A percentile compares a stretch with the other conserved stretches of the same genome.
Evolutionary conservation across 2,329 filamentous ascomycete genomes (phyloP).

Genomic region (Alternaria triticina): DNA sequence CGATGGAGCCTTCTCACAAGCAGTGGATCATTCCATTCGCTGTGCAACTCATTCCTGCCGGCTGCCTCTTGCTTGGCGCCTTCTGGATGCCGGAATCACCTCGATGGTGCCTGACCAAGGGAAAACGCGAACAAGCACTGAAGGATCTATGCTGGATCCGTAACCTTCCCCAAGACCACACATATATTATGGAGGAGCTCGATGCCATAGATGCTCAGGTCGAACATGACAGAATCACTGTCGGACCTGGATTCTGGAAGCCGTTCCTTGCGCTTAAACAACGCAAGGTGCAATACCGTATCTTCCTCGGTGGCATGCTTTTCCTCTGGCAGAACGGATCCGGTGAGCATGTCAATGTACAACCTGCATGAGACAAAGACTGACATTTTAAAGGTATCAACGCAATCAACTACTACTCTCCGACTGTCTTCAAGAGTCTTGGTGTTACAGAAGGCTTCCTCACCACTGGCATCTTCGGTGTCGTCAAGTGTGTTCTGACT

Average conservation of each 20-base stretch:
- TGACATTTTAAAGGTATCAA: constrained; percentile 65
- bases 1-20: constrained; percentile 51
- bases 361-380: constrained; percentile 29
- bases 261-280: constrained; percentile 38
- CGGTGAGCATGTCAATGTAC: constrained; percentile 30
- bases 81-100: constrained; percentile 54
- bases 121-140: constrained; percentile 49
- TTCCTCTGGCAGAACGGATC: constrained; percentile 78
- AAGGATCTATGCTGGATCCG: constrained; percentile 67
- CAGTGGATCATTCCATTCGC: constrained; percentile 61
- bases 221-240: constrained; percentile 66
- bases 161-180: constrained; percentile 61
- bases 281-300: constrained; percentile 69
- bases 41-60: constrained; percentile 71
- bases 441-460: constrained; percentile 67
- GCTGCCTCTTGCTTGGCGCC: constrained; percentile 58
- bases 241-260: constrained; percentile 77
- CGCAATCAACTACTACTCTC: constrained; percentile 76
- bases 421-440: constrained; percentile 71
- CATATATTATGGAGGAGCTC: constrained; percentile 77
- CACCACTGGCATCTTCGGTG: constrained; percentile 62
- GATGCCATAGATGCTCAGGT: constrained; percentile 72
- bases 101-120: constrained; percentile 53
- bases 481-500: constrained; percentile 68
- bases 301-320: constrained; percentile 76